These are phyloP conservation scores for Globisporangium canariense DNA, from an alignment of 352 stramenopile species.

Conservation along the genomic window DNA sequence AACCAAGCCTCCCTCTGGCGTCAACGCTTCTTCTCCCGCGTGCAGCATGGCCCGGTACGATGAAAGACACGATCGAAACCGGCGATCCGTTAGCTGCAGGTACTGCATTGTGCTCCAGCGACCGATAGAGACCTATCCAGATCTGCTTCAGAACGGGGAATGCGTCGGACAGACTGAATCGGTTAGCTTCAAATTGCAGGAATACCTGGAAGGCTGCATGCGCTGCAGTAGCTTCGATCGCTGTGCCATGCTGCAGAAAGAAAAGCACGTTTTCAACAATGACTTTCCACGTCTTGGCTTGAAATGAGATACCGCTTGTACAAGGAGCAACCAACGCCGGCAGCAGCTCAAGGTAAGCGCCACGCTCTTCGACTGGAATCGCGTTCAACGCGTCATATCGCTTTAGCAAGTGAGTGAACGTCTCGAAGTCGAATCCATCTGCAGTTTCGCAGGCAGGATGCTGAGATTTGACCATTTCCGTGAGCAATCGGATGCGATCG, in stretches of 20 bases:
- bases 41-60: neutral
- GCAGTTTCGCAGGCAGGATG: neutral
- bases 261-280: conserved; percentile 14
- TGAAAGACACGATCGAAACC: conserved; percentile 3
- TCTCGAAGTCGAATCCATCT: neutral
- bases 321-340: neutral
- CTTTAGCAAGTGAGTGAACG: neutral
- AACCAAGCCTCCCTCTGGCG: neutral
- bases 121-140: conserved; percentile 7
- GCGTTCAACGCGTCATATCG: conserved; percentile 2
- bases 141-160: conserved; percentile 10
- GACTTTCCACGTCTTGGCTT: conserved; percentile 4
- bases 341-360: conserved; percentile 11
- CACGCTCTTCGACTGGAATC: conserved; percentile 5
- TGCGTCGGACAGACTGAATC: neutral
- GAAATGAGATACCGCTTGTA: neutral
- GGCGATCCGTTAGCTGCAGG: neutral
- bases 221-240: neutral
- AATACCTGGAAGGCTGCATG: conserved; percentile 12
- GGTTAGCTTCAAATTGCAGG: conserved; percentile 2
- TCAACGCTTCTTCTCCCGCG: neutral
- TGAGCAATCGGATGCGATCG: conserved; percentile 7
- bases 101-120: conserved; percentile 1
- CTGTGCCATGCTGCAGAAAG: conserved; percentile 10
- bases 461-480: neutral